A percentile compares a stretch with the other conserved stretches of the same genome.
Evolutionary conservation across 306 rosid genomes (phyloP).

Genomic region (apple (Malus domestica)): ASM211411v1 NC_041794.1:25953501-25954000

Average conservation of each 20-base stretch:
- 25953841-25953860: not conserved
- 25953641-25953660: not conserved
- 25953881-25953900: not conserved
- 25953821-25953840: not conserved
- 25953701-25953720: conserved; percentile 43
- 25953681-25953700: conserved; percentile 36
- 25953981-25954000: not conserved
- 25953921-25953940: not conserved
- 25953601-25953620: not conserved
- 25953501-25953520: not conserved
- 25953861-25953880: not conserved
- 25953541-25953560: not conserved
- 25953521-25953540: not conserved
- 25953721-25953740: conserved; percentile 47
- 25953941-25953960: not conserved
- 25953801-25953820: conserved; percentile 15
- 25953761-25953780: conserved; percentile 37
- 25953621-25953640: not conserved
- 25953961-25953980: not conserved
- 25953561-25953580: not conserved
- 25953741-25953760: conserved; percentile 52
- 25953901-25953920: not conserved
- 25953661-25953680: conserved; percentile 47
- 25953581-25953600: not conserved
- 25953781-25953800: conserved; percentile 36